Conservation (phyloP, 2,329 filamentous ascomycete species). For the Trichoderma sp. region DNA sequence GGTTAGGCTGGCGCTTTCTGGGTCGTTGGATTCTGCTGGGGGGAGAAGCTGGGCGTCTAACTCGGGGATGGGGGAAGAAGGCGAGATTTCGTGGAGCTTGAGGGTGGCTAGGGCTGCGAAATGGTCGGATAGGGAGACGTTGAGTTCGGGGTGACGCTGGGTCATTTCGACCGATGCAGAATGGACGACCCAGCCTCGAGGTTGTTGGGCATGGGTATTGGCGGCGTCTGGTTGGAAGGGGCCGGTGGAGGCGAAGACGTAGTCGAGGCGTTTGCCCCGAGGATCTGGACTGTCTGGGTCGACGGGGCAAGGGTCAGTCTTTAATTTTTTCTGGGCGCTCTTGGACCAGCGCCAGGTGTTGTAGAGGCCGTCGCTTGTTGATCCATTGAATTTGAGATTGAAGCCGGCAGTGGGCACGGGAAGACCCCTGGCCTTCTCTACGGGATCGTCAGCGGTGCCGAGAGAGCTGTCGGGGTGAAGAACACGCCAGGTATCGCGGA, state of each 20-base stretch:
- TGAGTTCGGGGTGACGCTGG: constrained; percentile 73
- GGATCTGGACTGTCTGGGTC: constrained; percentile 67
- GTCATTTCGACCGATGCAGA: constrained; percentile 74
- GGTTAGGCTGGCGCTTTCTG: constrained; percentile 26
- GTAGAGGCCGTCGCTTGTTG: constrained; percentile 78
- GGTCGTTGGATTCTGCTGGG: constrained; percentile 23
- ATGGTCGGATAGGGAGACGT: constrained; percentile 90
- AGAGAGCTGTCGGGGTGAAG: constrained; percentile 81
- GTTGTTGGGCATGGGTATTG: constrained; percentile 20
- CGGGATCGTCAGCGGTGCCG: constrained; percentile 65
- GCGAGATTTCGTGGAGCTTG: constrained; percentile 42
- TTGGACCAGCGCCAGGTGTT: constrained; percentile 95
- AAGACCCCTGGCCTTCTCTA: constrained; percentile 63
- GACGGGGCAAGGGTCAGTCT: constrained; percentile 56
- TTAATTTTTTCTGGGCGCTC: constrained; percentile 64
- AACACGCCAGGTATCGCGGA: constrained; percentile 81
- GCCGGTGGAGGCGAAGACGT: constrained; percentile 77
- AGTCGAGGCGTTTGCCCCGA: constrained; percentile 84
- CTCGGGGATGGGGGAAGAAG: constrained; percentile 23
- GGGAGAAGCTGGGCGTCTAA: constrained; percentile 36
- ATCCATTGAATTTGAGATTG: constrained; percentile 78
- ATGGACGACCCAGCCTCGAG: constrained; percentile 64
- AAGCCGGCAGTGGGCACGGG: constrained; percentile 72
- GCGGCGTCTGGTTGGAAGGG: constrained; percentile 21
- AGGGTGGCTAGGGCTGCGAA: constrained; percentile 87